These are phyloP conservation scores for Auriculariales sp. DNA, from an alignment of 768 basidiomycete species.

Conservation along the genomic window DNA sequence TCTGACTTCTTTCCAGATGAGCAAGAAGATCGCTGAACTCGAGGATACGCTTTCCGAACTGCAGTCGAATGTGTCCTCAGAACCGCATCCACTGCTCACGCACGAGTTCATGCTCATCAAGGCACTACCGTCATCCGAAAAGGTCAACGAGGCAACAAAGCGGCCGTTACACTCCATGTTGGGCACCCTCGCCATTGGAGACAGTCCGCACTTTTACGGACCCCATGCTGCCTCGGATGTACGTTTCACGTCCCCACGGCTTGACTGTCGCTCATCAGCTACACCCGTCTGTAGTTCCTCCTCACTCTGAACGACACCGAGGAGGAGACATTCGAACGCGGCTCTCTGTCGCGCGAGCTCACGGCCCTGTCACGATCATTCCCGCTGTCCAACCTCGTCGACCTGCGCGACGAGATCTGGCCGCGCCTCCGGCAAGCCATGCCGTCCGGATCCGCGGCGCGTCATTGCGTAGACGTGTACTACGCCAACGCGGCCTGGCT, in stretches of 20 bases:
- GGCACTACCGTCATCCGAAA: conserved; percentile 21
- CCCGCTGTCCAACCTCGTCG: not conserved
- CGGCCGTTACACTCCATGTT: not conserved
- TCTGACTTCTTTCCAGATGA: not conserved
- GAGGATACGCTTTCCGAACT: conserved; percentile 54
- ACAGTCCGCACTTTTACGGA: not conserved
- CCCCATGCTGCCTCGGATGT: not conserved
- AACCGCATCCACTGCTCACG: conserved; percentile 52
- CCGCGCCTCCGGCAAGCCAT: conserved; percentile 12
- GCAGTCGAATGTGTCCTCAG: conserved; percentile 36
- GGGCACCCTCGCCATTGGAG: not conserved
- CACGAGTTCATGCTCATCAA: conserved; percentile 67
- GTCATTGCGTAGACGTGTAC: not conserved
- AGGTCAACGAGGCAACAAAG: not conserved
- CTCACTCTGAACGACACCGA: not conserved
- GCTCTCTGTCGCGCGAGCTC: not conserved
- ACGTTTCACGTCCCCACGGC: no score
- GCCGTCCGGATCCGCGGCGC: not conserved
- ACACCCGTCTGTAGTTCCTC: not conserved
- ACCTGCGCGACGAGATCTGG: conserved; percentile 16
- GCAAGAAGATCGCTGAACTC: conserved; percentile 25
- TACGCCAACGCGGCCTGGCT: not conserved
- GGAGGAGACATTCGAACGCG: not conserved
- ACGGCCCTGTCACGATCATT: not conserved
- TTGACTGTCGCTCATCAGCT: not conserved